Conservation (phyloP, 2,329 filamentous ascomycete species). For the Curvularia lunata region DNA sequence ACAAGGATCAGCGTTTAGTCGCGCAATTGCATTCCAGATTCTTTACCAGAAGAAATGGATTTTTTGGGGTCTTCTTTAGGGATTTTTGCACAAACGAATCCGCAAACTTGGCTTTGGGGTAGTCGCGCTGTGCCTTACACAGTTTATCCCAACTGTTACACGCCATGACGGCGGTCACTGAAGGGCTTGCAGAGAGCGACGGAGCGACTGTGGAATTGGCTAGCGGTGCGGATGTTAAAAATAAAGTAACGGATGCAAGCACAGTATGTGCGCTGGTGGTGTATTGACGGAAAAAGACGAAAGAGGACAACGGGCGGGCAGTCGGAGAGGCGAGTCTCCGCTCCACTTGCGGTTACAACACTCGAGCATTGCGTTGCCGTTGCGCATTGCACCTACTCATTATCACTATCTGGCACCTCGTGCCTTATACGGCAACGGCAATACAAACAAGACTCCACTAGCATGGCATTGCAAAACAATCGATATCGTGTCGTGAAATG, state of each 20-base stretch:
- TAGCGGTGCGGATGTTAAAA: constrained; percentile 9
- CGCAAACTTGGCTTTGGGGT: constrained; percentile 45
- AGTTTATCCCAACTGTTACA: constrained; percentile 46
- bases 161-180: constrained; percentile 33
- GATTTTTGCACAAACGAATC: constrained; percentile 40
- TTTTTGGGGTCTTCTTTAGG: constrained; percentile 45
- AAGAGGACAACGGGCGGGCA: constrained; percentile 16
- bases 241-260: constrained; percentile 11
- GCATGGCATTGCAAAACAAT: background rate
- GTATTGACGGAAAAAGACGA: constrained; percentile 20
- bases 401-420: background rate
- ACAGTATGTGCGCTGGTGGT: constrained; percentile 17
- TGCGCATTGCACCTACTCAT: background rate
- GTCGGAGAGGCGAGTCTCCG: constrained; percentile 22
- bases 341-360: constrained; percentile 10
- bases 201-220: background rate
- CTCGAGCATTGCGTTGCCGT: background rate
- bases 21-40: background rate
- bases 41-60: constrained; percentile 44
- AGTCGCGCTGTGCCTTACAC: constrained; percentile 39
- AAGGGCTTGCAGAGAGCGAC: background rate
- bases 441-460: background rate
- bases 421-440: background rate
- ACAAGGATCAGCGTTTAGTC: constrained; percentile 8
- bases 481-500: background rate